phyloP scores from a whole-genome alignment of 805 yeast species.

The Tetrapisispora namnaoensis region DNA sequence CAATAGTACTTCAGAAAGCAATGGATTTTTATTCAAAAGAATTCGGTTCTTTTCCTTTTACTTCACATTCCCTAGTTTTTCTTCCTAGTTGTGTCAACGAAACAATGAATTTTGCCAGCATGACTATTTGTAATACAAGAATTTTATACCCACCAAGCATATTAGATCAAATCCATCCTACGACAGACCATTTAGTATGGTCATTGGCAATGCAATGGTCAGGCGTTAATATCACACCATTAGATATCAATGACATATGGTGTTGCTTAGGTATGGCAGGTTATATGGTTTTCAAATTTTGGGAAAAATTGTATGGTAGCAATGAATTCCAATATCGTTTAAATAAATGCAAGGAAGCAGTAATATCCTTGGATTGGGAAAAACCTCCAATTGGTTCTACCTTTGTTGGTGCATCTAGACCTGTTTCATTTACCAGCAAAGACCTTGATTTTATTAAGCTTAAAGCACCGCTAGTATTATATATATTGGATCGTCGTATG shows the following conservation, averaged over 20 bases:
- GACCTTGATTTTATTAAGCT: slow-evolving; percentile 63
- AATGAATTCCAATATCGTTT: slow-evolving; percentile 73
- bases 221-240: slow-evolving; percentile 83
- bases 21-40: slow-evolving; percentile 77
- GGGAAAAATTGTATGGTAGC: slow-evolving; percentile 63
- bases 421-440: slow-evolving; percentile 18
- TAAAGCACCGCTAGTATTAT: slow-evolving; percentile 79
- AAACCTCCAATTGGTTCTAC: slow-evolving; percentile 76
- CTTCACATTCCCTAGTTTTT: slow-evolving; percentile 69
- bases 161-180: slow-evolving; percentile 67
- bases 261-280: slow-evolving; percentile 75
- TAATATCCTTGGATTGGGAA: slow-evolving; percentile 68
- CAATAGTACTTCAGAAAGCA: slow-evolving; percentile 66
- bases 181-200: slow-evolving; percentile 58
- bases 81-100: slow-evolving; percentile 45
- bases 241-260: slow-evolving; percentile 75
- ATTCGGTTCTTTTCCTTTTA: slow-evolving; percentile 88
- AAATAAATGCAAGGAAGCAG: slow-evolving; percentile 50
- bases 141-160: slow-evolving; percentile 61
- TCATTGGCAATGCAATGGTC: slow-evolving; percentile 86
- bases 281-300: slow-evolving; percentile 69
- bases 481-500: slow-evolving; percentile 82
- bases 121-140: slow-evolving; percentile 50
- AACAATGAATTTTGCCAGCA: slow-evolving; percentile 49
- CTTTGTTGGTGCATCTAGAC: slow-evolving; percentile 26